Base-by-base conservation (phyloP, 2,329 filamentous ascomycete species). In the Fusarium longipes region DNA sequence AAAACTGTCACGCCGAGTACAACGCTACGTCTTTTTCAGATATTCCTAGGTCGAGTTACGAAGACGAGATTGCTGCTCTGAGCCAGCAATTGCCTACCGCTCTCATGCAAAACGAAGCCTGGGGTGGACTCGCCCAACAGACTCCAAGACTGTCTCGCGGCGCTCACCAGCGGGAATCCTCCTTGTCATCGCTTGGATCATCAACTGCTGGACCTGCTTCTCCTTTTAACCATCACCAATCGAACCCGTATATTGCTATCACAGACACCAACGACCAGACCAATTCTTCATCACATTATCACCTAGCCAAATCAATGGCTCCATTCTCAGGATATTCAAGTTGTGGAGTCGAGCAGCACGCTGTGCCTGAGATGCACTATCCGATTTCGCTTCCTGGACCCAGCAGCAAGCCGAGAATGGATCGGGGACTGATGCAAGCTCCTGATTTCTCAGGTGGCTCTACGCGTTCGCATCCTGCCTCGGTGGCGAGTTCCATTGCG, bases 161-260 rank as follows among this genome's bases (percentile, higher is more conserved):
- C 35, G 71, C 80, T 25, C 87, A 89, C 70, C 82, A 89, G 43
- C 84, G 87, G 68, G 86, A 89, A 66, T 86, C 87, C 3, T 89
- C 87, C 8, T 77, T 87, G 35, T 89, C 87, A 0, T 89, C 87
- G 0, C 71, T 89, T 38, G 86, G 85, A 12, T 89, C 87, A 24
- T 89, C 87, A 3, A 65, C 62, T 1, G 82, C 84, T 33, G 86
- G 84, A n/a, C 87, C 87, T 18, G 80, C 83, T 0, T 89, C 87
- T 18, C 87, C 87, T 5, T 89, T 82, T 74, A 83, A 82, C 36
- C 79, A 82, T 11, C 57, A 86, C 81, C 71, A 81, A 3, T 82
- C 85, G 35, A 86, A 88, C 63, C 87, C 87, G 4, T 85, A 87
- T 10, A 86, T 89, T 48, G 84, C 85, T 24, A 77, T 86, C 15